Evolutionary conservation across 805 yeast genomes (phyloP).

Genomic region (Metschnikowia lochheadii): DNA sequence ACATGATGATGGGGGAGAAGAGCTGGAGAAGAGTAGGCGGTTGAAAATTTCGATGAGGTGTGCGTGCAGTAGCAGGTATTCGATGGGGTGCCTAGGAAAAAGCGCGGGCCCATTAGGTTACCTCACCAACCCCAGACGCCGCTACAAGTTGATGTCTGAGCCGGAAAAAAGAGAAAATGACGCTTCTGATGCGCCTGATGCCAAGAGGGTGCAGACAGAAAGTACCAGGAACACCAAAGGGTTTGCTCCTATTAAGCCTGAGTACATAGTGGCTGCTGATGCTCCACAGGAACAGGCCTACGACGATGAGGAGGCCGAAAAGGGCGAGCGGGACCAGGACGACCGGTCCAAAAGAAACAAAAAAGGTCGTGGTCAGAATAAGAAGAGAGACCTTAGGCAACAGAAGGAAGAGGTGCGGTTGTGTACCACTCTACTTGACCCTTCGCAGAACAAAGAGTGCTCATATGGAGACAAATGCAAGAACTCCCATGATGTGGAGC

Average conservation of each 20-base stretch:
- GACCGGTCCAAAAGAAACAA: constrained; percentile 33
- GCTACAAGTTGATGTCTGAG: constrained; percentile 8
- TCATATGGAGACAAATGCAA: constrained; percentile 70
- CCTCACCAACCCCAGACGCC: background rate
- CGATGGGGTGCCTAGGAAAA: constrained; percentile 1
- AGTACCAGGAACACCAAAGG: constrained; percentile 41
- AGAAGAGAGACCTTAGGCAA: constrained; percentile 72
- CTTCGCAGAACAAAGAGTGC: constrained; percentile 46
- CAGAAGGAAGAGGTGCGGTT: constrained; percentile 57
- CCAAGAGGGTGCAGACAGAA: constrained; percentile 19
- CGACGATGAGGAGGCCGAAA: constrained; percentile 45
- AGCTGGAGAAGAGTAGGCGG: background rate
- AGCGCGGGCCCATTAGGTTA: background rate
- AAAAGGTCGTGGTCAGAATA: constrained; percentile 76
- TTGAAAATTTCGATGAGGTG: constrained; percentile 12
- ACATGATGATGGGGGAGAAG: background rate
- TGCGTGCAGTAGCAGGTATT: constrained; percentile 5
- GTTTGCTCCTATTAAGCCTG: constrained; percentile 71
- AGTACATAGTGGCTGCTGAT: constrained; percentile 46
- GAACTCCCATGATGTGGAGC: constrained; percentile 68
- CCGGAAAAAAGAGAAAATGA: constrained; percentile 19
- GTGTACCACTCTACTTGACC: constrained; percentile 63
- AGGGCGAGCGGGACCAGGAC: constrained; percentile 34
- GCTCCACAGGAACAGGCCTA: constrained; percentile 40
- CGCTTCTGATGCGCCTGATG: constrained; percentile 12